Evolutionary conservation across 129 eudicot species (phyloP).

Genomic region (Flaveria linearis): DNA sequence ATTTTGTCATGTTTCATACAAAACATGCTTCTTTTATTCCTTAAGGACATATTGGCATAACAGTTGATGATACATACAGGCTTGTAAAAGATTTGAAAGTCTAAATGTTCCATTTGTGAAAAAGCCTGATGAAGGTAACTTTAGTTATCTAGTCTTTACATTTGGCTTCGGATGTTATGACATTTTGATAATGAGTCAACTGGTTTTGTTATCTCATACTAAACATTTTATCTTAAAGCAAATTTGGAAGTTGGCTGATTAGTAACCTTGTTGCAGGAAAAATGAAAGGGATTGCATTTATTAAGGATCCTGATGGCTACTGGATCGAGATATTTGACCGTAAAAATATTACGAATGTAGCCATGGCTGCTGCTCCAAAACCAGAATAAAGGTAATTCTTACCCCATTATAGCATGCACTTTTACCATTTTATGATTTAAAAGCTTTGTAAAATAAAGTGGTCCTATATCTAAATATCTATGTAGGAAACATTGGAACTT

Average conservation of each 20-base stretch:
- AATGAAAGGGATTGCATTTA: slow-evolving; percentile 83
- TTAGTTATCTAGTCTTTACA: slow-evolving; percentile 15
- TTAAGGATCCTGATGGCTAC: slow-evolving; percentile 98
- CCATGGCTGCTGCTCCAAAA: slow-evolving; percentile 54
- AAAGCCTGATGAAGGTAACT: slow-evolving; percentile 88
- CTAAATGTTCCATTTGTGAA: slow-evolving; percentile 78
- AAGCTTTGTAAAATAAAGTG: neutral
- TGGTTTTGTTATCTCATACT: neutral
- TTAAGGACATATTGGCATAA: slow-evolving; percentile 92
- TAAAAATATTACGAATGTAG: slow-evolving; percentile 46
- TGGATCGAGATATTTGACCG: slow-evolving; percentile 94
- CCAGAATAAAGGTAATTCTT: slow-evolving; percentile 25
- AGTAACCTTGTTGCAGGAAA: slow-evolving; percentile 58
- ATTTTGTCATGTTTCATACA: neutral
- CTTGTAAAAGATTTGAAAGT: slow-evolving; percentile 80
- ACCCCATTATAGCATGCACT: neutral
- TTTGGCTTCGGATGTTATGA: neutral
- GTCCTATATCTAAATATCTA: neutral
- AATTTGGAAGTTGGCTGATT: slow-evolving; percentile 18
- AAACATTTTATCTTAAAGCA: neutral
- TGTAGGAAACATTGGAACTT: too few species aligned
- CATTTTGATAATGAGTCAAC: slow-evolving; percentile 9
- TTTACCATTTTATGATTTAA: slow-evolving; percentile 4
- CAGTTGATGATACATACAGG: slow-evolving; percentile 90
- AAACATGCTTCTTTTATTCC: slow-evolving; percentile 17